Evolutionary conservation across 2,329 filamentous ascomycete species (phyloP).

Genomic region (Diaporthe sp.): DNA sequence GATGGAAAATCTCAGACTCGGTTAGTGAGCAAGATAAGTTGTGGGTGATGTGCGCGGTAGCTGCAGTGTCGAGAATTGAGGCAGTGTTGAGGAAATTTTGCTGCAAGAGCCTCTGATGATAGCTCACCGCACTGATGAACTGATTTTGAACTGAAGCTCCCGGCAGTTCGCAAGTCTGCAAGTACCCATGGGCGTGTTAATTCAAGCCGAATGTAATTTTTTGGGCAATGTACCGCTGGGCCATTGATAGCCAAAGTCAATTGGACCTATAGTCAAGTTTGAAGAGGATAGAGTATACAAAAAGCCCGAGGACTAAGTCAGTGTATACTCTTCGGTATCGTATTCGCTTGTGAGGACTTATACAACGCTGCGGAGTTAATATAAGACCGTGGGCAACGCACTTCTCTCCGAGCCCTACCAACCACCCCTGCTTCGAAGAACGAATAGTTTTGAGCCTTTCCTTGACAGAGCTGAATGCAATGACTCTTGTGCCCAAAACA

Average conservation of each 20-base stretch:
- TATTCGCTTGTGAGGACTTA: background rate
- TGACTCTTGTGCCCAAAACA: background rate
- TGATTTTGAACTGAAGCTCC: too few species aligned
- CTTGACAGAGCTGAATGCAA: background rate
- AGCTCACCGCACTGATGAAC: background rate
- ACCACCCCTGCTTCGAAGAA: background rate
- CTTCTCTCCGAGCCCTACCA: slow-evolving; percentile 25
- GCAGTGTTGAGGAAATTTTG: background rate
- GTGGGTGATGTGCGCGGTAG: background rate
- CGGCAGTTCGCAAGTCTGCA: background rate
- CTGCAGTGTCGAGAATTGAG: too few species aligned
- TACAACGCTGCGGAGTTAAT: slow-evolving; percentile 11
- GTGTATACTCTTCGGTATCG: background rate
- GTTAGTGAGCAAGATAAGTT: background rate
- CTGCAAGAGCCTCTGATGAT: background rate
- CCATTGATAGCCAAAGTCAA: background rate
- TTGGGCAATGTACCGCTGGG: background rate
- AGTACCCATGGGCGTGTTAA: too few species aligned
- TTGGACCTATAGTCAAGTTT: background rate
- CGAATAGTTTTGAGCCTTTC: background rate
- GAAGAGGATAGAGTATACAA: background rate
- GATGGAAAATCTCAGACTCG: background rate
- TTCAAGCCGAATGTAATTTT: background rate
- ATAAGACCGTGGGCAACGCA: background rate
- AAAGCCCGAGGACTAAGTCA: background rate